Conservation (phyloP, 2,329 filamentous ascomycete species). For the Zymoseptoria pseudotritici region DNA sequence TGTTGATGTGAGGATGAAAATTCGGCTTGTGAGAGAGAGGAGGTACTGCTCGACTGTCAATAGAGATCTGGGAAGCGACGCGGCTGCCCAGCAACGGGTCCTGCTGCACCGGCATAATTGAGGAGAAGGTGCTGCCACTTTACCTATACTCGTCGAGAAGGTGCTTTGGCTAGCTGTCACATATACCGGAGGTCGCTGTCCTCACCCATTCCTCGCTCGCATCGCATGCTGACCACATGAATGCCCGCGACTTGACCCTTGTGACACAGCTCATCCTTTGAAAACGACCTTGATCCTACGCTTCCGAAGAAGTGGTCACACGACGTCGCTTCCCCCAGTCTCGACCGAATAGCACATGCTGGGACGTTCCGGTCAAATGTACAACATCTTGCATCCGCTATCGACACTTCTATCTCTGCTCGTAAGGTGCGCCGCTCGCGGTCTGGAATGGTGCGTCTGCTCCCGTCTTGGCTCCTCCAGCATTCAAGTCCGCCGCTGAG, state of each 20-base stretch:
- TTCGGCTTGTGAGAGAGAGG: background rate
- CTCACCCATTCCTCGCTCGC: too few species aligned
- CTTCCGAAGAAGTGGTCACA: too few species aligned
- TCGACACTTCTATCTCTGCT: conserved; percentile 47
- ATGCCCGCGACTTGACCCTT: too few species aligned
- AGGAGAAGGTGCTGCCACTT: background rate
- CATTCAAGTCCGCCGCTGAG: conserved; percentile 35
- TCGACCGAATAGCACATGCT: background rate
- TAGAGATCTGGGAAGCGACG: background rate
- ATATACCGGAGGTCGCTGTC: too few species aligned
- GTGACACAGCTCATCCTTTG: too few species aligned
- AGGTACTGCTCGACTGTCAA: background rate
- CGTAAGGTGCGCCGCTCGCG: conserved; percentile 51
- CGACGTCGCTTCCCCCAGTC: too few species aligned
- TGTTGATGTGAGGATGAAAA: background rate
- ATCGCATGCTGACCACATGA: too few species aligned
- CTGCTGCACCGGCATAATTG: background rate
- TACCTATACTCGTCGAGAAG: background rate
- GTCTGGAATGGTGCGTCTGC: conserved; percentile 38
- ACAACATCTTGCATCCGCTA: background rate
- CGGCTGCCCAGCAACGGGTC: background rate
- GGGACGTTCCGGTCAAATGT: background rate
- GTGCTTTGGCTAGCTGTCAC: background rate
- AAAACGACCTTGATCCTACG: background rate
- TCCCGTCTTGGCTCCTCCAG: conserved; percentile 23